phyloP scores from a whole-genome alignment of 2,329 filamentous ascomycete species.

The Fusarium sp. region DNA sequence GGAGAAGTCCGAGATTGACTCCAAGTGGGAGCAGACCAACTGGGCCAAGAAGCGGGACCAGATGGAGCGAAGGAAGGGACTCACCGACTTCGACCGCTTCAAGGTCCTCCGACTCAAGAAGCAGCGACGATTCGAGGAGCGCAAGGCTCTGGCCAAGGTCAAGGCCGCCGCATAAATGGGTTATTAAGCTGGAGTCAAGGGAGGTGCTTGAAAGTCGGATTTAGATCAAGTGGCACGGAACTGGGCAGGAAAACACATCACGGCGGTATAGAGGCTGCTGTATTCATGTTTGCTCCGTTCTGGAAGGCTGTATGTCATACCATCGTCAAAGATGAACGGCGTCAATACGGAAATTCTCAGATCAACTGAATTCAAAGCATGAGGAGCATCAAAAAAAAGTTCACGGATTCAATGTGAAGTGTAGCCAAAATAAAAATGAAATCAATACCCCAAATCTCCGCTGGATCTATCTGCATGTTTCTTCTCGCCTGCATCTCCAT shows the following conservation, averaged over 20 bases:
- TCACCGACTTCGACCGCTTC: constrained; percentile 99
- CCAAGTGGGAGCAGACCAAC: constrained; percentile 90
- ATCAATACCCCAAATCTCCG: constrained; percentile 47
- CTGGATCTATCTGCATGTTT: constrained; percentile 7
- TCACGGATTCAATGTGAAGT: constrained; percentile 52
- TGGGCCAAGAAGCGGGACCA: constrained; percentile 95
- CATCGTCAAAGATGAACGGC: constrained; percentile 71
- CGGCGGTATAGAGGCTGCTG: constrained; percentile 66
- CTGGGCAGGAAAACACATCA: constrained; percentile 54
- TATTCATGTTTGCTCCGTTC: constrained; percentile 69
- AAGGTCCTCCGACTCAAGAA: constrained; percentile 99
- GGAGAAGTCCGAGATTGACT: constrained; percentile 91
- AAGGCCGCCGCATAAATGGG: constrained; percentile 79
- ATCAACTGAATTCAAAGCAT: constrained; percentile 59
- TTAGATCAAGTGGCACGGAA: constrained; percentile 56
- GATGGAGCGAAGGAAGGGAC: constrained; percentile 85
- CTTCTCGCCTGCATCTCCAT: constrained; percentile 2
- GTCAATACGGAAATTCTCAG: constrained; percentile 74
- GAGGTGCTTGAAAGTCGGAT: constrained; percentile 53
- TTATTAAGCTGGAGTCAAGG: constrained; percentile 54
- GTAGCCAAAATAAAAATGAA: constrained; percentile 51
- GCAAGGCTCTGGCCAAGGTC: constrained; percentile 95
- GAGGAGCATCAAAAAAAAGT: constrained; percentile 49
- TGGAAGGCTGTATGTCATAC: constrained; percentile 76
- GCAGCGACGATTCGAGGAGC: constrained; percentile 98